Evolutionary conservation across 2,329 filamentous ascomycete species (phyloP), one percentile per base, ranked within the genome.

Genomic region (Aspergillus candidus): DNA sequence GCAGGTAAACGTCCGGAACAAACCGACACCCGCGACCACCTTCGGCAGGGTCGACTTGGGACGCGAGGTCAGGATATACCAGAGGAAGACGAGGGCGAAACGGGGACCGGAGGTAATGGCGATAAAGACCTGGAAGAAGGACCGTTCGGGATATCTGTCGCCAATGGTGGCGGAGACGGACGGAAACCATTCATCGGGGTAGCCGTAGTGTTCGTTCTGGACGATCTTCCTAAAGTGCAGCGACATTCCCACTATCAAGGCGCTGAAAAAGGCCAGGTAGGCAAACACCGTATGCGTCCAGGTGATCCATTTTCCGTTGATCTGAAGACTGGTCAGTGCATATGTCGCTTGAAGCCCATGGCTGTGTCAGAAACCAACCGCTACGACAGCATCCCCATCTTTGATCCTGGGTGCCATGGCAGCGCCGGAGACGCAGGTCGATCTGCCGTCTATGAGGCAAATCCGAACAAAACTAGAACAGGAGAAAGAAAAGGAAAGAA

Each of bases 151-250:
- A 61, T 96, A 97, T 54, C 90, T 83, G 68, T 98, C 93, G 65
- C 93, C 93, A 70, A 98, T 98, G 31, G 93, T 97, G 33, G 93
- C 84, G 27, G 91, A 96, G 15, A 96, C 90, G 35, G 90, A 95
- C 46, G 90, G 90, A 61, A 95, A 95, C 90, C 90, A 96, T 74
- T 96, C 90, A 55, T 94, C 76, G 2, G 90, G 90, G 63, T 94
- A 95, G 57, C 88, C 88, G 68, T 89, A 94, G 72, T 90, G 86
- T 69, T 98, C 89, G 70, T 98, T 98, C 69, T 96, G 77, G 44
- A 98, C 93, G 56, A 98, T 98, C 74, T 98, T 98, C 62, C 86
- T 80, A 72, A 93, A 97, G 71, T 98, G 93, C 38, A 98, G 77
- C 43, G 75, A 78, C 44, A 83, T 74, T 54, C 91, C 91, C 49